Percentiles rank a stretch among this genome's conserved stretches.
Conservation (phyloP, 176 grass and related monocot species). For the Carex myosuroides region DNA sequence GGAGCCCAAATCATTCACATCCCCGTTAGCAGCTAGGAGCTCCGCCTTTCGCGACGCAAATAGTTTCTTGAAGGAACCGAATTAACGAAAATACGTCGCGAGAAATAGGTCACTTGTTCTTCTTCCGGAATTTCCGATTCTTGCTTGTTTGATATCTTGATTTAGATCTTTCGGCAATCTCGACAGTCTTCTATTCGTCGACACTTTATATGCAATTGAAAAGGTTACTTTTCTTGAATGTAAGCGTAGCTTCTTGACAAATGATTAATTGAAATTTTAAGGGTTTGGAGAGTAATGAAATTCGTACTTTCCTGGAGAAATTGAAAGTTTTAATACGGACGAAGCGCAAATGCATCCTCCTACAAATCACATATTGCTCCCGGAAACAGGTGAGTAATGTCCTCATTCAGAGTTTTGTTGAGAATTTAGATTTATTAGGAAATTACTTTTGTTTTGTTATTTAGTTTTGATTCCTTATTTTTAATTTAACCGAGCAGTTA, state of each 20-base stretch:
- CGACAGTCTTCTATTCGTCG: not conserved
- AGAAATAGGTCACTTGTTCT: not conserved
- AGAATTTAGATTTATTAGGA: not conserved
- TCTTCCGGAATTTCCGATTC: not conserved
- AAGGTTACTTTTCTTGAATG: not conserved
- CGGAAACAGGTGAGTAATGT: not conserved
- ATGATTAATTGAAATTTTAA: not conserved
- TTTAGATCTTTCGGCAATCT: not conserved
- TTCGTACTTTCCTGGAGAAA: conserved; percentile 11
- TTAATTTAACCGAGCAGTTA: not conserved
- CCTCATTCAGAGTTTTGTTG: not conserved
- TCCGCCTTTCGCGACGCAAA: not conserved
- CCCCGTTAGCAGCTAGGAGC: not conserved
- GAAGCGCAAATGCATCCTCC: conserved; percentile 12
- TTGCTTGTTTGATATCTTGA: not conserved
- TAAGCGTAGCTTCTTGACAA: not conserved
- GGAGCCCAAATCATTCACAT: not conserved
- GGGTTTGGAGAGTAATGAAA: not conserved
- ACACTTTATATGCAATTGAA: not conserved
- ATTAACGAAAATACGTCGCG: not conserved
- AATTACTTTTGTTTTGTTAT: not conserved
- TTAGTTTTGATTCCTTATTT: not conserved
- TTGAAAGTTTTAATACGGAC: not conserved
- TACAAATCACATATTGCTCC: not conserved
- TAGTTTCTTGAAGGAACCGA: not conserved